Conservation (phyloP, 495 filamentous ascomycete species). For the Saxophila tyrrhenica region DNA sequence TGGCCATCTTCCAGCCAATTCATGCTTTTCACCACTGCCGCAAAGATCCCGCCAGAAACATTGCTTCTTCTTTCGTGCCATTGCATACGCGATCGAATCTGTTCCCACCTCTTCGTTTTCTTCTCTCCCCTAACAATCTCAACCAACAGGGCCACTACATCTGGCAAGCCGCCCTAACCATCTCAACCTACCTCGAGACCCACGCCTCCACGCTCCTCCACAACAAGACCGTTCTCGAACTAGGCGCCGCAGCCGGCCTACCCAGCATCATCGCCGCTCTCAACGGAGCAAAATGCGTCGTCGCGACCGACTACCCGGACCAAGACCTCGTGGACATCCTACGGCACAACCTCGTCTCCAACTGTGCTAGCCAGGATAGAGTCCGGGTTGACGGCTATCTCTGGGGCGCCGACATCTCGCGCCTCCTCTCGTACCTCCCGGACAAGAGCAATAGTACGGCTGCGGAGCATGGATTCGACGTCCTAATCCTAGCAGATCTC, state of each 20-base stretch:
- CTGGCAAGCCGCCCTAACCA: conserved; percentile 74
- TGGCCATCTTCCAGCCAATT: neutral
- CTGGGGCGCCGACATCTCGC: conserved; percentile 55
- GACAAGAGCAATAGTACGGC: conserved; percentile 9
- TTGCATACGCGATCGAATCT: neutral
- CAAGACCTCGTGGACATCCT: conserved; percentile 67
- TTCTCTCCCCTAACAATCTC: neutral
- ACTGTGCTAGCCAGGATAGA: conserved; percentile 7
- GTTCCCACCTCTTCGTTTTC: conserved; percentile 2
- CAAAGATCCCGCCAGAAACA: neutral
- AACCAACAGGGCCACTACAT: conserved; percentile 61
- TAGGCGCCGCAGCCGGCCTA: conserved; percentile 80
- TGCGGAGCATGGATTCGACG: conserved; percentile 48
- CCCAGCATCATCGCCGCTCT: conserved; percentile 66
- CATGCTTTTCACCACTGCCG: neutral
- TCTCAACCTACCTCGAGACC: conserved; percentile 65
- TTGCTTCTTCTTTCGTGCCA: neutral
- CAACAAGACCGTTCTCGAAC: conserved; percentile 63
- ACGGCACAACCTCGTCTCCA: conserved; percentile 51
- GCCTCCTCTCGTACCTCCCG: conserved; percentile 41
- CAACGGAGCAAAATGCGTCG: conserved; percentile 54
- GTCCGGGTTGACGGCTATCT: conserved; percentile 12
- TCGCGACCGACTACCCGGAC: conserved; percentile 86
- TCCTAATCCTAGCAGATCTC: conserved; percentile 76
- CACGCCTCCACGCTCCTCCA: conserved; percentile 43